Conservation (phyloP, 306 rosid genomes). For the Dalbergia cultrata region DNA sequence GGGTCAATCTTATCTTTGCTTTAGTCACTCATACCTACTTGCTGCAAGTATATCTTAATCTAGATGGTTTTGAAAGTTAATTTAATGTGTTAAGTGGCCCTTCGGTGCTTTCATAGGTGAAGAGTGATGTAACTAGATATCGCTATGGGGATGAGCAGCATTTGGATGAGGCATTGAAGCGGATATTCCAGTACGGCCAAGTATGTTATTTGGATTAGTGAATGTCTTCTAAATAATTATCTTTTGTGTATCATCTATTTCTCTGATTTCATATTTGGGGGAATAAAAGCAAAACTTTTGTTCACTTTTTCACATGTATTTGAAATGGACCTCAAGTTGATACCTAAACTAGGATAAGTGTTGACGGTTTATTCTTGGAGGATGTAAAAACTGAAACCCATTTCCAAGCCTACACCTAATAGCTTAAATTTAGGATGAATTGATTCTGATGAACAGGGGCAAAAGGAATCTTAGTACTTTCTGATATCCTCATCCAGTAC, state of each 20-base stretch:
- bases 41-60: not conserved
- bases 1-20: slow-evolving; percentile 35
- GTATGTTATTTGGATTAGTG: slow-evolving; percentile 55
- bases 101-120: slow-evolving; percentile 66
- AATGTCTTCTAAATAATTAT: slow-evolving; percentile 14
- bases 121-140: slow-evolving; percentile 85
- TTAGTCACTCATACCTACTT: slow-evolving; percentile 6
- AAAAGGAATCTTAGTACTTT: slow-evolving; percentile 14
- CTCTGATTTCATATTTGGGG: slow-evolving; percentile 26
- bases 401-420: slow-evolving; percentile 1
- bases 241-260: not conserved
- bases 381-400: not conserved
- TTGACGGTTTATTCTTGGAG: not conserved
- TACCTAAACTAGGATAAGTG: slow-evolving; percentile 6
- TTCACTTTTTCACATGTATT: not conserved
- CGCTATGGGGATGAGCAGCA: slow-evolving; percentile 99
- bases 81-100: slow-evolving; percentile 21
- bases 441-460: not conserved
- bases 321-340: slow-evolving; percentile 24
- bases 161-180: slow-evolving; percentile 92
- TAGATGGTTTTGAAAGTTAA: slow-evolving; percentile 14
- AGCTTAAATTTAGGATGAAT: slow-evolving; percentile 17
- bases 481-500: slow-evolving; percentile 14
- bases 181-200: slow-evolving; percentile 94
- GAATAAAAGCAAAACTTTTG: not conserved